Evolutionary conservation across 495 filamentous ascomycete genomes (phyloP), one percentile per base, ranked within the genome.

Genomic region (Elaphomyces granulatus): DNA sequence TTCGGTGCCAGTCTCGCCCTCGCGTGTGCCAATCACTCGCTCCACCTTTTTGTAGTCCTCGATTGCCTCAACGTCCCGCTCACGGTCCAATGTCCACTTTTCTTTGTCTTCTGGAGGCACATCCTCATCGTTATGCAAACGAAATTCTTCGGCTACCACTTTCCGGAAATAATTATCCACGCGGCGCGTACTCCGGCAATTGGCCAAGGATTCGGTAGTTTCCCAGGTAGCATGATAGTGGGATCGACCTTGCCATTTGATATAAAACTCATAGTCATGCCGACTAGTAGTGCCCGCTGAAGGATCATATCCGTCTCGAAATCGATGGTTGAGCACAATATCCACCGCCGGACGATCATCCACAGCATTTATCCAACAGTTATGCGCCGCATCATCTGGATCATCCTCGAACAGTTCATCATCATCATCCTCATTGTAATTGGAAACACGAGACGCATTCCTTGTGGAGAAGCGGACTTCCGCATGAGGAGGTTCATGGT

Each of bases 221-320:
- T 94, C 85, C 92, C 92, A 96, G 2, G 88, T 90, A 20, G 87
- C 78, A 64, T 99, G 90, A 47, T 86, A 83, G 56, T 96, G 83
- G 16, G 90, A 92, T 59, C 84, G 81, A 44, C 75, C 81, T 58
- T 94, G 85, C 90, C 90, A 99, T 67, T 99, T 99, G 49, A 99
- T 87, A 53, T 80, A 85, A 55, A 84, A 98, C 43, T 94, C 82
- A 45, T 86, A 95, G 49, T 94, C 82, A 39, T 85, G 74, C 15
- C 68, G 62, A 18, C 61, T 56, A 19, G 37, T 43, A 21, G 26
- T 20, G 23, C 23, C 23, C 6, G 6, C 23, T 6, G 12, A 28
- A 20, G 75, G 58, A 61, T 77, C 68, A 18, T 71, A 66, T 34
- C 70, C 85, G 26, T 83, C 79, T 54, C 77, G 83, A 8, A 79